These are phyloP conservation scores for Cladorrhinum sp. DNA, from an alignment of 2,329 filamentous ascomycete species.

Conservation along the genomic window DNA sequence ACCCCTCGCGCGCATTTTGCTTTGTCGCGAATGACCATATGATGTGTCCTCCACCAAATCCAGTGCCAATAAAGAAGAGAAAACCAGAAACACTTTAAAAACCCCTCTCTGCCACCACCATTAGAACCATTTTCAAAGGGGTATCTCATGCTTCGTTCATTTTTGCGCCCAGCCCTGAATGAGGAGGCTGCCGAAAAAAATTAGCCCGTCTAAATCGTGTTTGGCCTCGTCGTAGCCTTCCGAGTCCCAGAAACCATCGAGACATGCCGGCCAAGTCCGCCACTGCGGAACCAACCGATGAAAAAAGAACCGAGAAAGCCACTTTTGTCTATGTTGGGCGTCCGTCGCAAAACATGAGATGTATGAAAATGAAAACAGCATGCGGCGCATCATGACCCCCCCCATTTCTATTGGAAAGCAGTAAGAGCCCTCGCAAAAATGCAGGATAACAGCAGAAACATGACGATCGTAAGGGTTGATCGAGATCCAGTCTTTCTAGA, in stretches of 20 bases:
- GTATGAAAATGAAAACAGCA: conserved; percentile 24
- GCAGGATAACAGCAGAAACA: conserved; percentile 38
- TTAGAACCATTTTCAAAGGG: conserved; percentile 27
- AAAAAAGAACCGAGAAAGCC: conserved; percentile 55
- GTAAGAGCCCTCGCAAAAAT: conserved; percentile 36
- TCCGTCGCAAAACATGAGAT: conserved; percentile 21
- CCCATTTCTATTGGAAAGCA: conserved; percentile 37
- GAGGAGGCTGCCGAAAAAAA: conserved; percentile 26
- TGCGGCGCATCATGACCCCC: conserved; percentile 36
- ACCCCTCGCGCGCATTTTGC: conserved; percentile 21
- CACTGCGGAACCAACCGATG: conserved; percentile 40
- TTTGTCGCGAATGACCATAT: conserved; percentile 7
- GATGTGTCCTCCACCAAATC: conserved; percentile 1
- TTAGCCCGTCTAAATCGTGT: conserved; percentile 28
- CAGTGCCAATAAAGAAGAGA: conserved; percentile 17
- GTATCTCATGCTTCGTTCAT: conserved; percentile 30
- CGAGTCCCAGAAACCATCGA: conserved; percentile 5
- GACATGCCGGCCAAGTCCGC: conserved; percentile 22
- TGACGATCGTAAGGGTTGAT: conserved; percentile 39
- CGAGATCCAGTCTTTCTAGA: conserved; percentile 32
- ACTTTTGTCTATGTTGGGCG: conserved; percentile 60
- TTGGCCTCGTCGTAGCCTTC: conserved; percentile 2
- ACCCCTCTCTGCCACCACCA: conserved; percentile 16
- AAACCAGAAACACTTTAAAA: conserved; percentile 22
- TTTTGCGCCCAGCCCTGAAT: conserved; percentile 25